Evolutionary conservation across 2,329 filamentous ascomycete species (phyloP).

Genomic region (Phaeomoniella chlamydospora): DNA sequence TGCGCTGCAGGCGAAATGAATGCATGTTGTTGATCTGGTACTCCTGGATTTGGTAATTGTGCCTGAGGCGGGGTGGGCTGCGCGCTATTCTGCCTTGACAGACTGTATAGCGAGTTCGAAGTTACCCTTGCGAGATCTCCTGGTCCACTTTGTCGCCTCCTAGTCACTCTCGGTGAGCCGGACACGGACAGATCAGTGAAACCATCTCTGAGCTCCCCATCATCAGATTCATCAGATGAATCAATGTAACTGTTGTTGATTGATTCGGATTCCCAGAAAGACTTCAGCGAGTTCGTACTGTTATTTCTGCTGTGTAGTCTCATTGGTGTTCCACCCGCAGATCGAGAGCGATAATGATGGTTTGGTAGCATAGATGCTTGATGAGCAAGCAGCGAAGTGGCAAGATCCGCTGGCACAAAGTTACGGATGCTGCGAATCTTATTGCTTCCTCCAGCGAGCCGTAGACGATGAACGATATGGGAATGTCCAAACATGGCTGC

Average conservation of each 20-base stretch:
- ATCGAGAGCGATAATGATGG: slow-evolving; percentile 51
- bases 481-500: slow-evolving; percentile 62
- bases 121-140: background rate
- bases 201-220: slow-evolving; percentile 20
- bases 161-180: background rate
- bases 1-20: slow-evolving; percentile 39
- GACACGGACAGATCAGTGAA: background rate
- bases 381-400: slow-evolving; percentile 49
- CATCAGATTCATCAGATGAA: slow-evolving; percentile 27
- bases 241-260: slow-evolving; percentile 19
- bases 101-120: background rate
- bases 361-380: slow-evolving; percentile 48
- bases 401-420: slow-evolving; percentile 57
- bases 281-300: slow-evolving; percentile 53
- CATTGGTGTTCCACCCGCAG: slow-evolving; percentile 40
- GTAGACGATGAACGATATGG: slow-evolving; percentile 62
- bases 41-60: background rate
- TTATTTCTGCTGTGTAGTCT: slow-evolving; percentile 43
- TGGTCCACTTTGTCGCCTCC: background rate
- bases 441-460: slow-evolving; percentile 59
- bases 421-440: slow-evolving; percentile 55
- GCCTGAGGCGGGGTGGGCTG: background rate
- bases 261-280: slow-evolving; percentile 48
- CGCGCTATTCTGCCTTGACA: background rate
- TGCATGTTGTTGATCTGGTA: background rate